Evolutionary conservation across 495 filamentous ascomycete genomes (phyloP), one percentile per base, ranked within the genome.

Genomic region (Aspergillus wentii): DNA sequence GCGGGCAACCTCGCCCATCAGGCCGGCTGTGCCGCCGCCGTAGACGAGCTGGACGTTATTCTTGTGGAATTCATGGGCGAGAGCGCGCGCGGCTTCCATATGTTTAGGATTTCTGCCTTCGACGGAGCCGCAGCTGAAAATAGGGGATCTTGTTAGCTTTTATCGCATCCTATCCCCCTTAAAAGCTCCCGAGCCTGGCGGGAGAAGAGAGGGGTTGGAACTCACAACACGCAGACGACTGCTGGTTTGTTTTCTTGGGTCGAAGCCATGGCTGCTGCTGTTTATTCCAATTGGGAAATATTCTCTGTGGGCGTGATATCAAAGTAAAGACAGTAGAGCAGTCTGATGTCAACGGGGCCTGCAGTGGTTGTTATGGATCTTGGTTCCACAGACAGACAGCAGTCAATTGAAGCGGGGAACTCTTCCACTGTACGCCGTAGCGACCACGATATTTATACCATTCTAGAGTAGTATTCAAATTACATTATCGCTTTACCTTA

Each of bases 1-100:
- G 30, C 78, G 78, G 19, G 92, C 86, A 1, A 98, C 52, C 47
- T 94, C 88, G 47, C 92, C 92, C 92, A 98, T 98, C 16, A 98
- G 71, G 6, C 92, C 92, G 5, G 84, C 79, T 13, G 94, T 95
- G 51, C 92, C 92, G 42, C 94, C 92, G 52, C 92, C 92, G 61
- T 95, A 98, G 37, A 97, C 85, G 20, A 98, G 79, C 2, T 70
- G 68, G 47, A 94, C 84, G 48, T 82, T 79, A 50, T 86, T 69
- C 40, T 75, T 65, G 60, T 86, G 78, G 66, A 98, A 80, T 44
- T 72, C 69, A 17, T 72, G 63, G 26, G 84, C 92, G 6, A 98
- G 81, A n/a, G 75, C 64, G 19, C 79, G 79, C 1, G 94, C 94
- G 4, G 88, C 82, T 54, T 78, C 80, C 32, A 86, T 46, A 57